A percentile compares a stretch with the other conserved stretches of the same genome.
Evolutionary conservation across 768 basidiomycete species (phyloP).

Genomic region (Mycena albidolilacea): DNA sequence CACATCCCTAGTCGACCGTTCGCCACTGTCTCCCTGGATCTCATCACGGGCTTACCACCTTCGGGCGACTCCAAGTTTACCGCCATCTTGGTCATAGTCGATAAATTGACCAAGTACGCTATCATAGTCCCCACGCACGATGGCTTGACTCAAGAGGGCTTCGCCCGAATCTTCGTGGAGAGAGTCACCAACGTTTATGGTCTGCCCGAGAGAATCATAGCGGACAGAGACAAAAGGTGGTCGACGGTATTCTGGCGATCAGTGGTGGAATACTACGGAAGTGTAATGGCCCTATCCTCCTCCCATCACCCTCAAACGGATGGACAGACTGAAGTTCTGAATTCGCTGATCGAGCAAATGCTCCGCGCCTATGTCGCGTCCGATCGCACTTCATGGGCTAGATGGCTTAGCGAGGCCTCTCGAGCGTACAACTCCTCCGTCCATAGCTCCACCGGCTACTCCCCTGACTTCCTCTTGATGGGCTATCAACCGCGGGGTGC

Average conservation of each 20-base stretch:
- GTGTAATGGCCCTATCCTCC: no score
- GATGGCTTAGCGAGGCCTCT: no score
- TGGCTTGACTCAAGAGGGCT: conserved; percentile 10
- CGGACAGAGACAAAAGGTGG: background rate
- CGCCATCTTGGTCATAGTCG: conserved; percentile 45
- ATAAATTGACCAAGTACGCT: conserved; percentile 51
- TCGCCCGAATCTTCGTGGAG: conserved; percentile 7
- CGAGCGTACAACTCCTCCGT: no score
- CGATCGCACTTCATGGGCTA: no score
- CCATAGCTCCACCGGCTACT: conserved; percentile 39
- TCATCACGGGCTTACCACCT: background rate
- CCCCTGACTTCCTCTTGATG: conserved; percentile 47
- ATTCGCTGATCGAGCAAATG: no score
- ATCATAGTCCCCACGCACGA: conserved; percentile 49
- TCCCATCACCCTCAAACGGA: no score
- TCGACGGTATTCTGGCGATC: background rate
- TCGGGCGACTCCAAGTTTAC: conserved; percentile 41
- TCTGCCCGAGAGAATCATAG: background rate
- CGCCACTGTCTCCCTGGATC: conserved; percentile 6
- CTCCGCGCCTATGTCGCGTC: no score
- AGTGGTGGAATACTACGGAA: background rate
- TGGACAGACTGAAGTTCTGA: no score
- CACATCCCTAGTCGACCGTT: conserved; percentile 11
- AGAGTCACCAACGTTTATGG: background rate
- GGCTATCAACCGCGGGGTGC: conserved; percentile 45